These are phyloP conservation scores for Dillenia turbinata DNA, from an alignment of 164 flowering plant genomes.

Conservation along the genomic window DNA sequence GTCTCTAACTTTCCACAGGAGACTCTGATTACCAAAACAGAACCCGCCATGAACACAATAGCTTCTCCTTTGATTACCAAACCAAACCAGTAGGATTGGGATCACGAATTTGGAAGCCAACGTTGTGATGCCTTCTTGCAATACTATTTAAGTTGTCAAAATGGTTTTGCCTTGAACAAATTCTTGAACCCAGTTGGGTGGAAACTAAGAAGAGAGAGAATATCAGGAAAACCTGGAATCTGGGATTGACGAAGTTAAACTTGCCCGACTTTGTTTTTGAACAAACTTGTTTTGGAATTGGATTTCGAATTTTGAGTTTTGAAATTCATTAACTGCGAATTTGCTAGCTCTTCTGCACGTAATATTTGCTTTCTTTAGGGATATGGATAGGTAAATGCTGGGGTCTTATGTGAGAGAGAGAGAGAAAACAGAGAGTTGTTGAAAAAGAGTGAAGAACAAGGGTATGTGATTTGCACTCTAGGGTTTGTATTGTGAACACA, in stretches of 20 bases:
- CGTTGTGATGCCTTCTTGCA: constrained; percentile 49
- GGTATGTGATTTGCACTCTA: too few relatives aligned
- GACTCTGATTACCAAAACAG: constrained; percentile 55
- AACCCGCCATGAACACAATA: constrained; percentile 49
- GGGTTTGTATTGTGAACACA: too few relatives aligned
- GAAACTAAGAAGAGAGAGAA: constrained; percentile 15
- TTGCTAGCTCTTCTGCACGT: constrained; percentile 29
- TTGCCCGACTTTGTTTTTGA: not conserved
- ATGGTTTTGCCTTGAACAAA: not conserved
- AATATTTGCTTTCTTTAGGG: constrained; percentile 19
- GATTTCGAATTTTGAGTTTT: constrained; percentile 9
- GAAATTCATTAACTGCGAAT: constrained; percentile 25
- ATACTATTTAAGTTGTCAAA: constrained; percentile 2
- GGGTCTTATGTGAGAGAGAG: too few relatives aligned
- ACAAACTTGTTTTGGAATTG: not conserved
- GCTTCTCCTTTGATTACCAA: constrained; percentile 45
- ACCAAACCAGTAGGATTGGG: constrained; percentile 77
- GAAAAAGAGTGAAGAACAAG: too few relatives aligned
- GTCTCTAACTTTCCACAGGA: constrained; percentile 78
- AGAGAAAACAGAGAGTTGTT: too few relatives aligned
- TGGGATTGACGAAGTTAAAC: not conserved
- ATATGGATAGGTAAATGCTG: too few relatives aligned
- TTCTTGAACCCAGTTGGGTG: not conserved
- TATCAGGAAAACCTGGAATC: constrained; percentile 21
- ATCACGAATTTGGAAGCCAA: constrained; percentile 52